These are phyloP conservation scores for Pulveroboletus ravenelii DNA, from an alignment of 768 basidiomycete species.

Conservation along the genomic window DNA sequence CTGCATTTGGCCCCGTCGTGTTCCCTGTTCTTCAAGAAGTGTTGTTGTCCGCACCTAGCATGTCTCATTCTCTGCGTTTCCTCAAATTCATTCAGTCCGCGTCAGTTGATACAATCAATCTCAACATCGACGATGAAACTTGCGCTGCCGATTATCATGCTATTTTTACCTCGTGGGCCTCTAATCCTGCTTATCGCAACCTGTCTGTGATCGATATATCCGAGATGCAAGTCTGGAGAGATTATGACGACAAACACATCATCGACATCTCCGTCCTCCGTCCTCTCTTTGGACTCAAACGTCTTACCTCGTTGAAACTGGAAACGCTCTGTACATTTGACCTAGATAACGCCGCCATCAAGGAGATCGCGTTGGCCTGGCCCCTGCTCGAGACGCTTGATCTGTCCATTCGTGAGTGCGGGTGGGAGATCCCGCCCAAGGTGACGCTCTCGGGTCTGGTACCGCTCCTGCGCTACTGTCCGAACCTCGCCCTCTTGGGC, in stretches of 20 bases:
- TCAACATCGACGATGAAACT: conserved; percentile 30
- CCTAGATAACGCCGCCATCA: conserved; percentile 22
- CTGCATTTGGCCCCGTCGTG: conserved; percentile 2
- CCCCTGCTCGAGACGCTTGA: conserved; percentile 27
- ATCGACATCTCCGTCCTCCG: conserved; percentile 22
- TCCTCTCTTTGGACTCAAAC: conserved; percentile 24
- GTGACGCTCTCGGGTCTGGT: conserved; percentile 24
- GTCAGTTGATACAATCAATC: conserved; percentile 29
- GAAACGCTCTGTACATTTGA: conserved; percentile 27
- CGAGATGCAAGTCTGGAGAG: conserved; percentile 28
- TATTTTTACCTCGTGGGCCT: conserved; percentile 23
- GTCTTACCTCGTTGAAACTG: conserved; percentile 21
- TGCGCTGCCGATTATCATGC: conserved; percentile 21
- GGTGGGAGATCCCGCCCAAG: conserved; percentile 28
- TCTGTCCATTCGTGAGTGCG: conserved; percentile 26
- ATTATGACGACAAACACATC: conserved; percentile 29
- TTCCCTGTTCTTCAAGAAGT: conserved; percentile 24
- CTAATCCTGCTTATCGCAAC: conserved; percentile 21
- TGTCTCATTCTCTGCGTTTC: conserved; percentile 22
- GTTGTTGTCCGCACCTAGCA: conserved; percentile 20
- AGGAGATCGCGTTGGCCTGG: conserved; percentile 26
- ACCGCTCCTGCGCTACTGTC: conserved; percentile 21
- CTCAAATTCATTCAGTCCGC: conserved; percentile 25
- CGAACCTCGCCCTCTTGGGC: conserved; percentile 22
- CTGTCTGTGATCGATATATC: conserved; percentile 26